phyloP scores from a whole-genome alignment of 495 filamentous ascomycete genomes.

The Extremus antarcticus region DNA sequence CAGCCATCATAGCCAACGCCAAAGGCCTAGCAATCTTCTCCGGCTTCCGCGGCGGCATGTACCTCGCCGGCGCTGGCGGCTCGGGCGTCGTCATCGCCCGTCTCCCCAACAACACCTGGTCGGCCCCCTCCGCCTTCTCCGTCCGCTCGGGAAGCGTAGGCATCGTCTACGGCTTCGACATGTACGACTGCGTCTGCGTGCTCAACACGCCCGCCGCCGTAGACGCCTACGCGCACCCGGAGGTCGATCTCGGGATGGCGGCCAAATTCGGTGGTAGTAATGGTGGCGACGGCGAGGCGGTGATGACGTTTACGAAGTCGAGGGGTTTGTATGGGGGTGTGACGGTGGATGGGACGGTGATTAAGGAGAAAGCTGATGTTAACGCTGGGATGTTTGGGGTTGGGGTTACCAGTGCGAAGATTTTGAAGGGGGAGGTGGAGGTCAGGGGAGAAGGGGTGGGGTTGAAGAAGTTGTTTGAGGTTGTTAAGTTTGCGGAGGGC shows the following conservation, averaged over 20 bases:
- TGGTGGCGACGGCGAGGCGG: conserved; percentile 39
- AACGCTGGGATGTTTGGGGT: conserved; percentile 72
- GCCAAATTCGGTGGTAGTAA: conserved; percentile 60
- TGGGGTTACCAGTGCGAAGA: background rate
- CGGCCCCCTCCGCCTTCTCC: conserved; percentile 73
- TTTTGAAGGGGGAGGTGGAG: background rate
- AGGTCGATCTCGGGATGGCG: conserved; percentile 60
- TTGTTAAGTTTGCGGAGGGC: background rate
- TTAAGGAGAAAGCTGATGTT: conserved; percentile 74
- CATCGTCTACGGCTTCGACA: conserved; percentile 76
- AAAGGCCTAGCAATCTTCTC: conserved; percentile 83
- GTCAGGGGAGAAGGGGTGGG: background rate
- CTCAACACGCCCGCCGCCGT: conserved; percentile 74
- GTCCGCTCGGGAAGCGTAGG: conserved; percentile 71
- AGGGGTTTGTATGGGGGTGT: conserved; percentile 70
- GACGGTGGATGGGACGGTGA: conserved; percentile 67
- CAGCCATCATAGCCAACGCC: conserved; percentile 59
- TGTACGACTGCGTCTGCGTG: conserved; percentile 82
- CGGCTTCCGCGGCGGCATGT: conserved; percentile 79
- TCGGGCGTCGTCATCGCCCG: conserved; percentile 73
- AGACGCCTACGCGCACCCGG: conserved; percentile 63
- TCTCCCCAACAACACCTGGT: conserved; percentile 73
- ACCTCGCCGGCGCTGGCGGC: conserved; percentile 74
- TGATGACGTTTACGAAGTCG: conserved; percentile 77
- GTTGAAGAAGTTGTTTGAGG: background rate